Conservation (phyloP, 2,329 filamentous ascomycete species). For the Plectosphaerella sp. region DNA sequence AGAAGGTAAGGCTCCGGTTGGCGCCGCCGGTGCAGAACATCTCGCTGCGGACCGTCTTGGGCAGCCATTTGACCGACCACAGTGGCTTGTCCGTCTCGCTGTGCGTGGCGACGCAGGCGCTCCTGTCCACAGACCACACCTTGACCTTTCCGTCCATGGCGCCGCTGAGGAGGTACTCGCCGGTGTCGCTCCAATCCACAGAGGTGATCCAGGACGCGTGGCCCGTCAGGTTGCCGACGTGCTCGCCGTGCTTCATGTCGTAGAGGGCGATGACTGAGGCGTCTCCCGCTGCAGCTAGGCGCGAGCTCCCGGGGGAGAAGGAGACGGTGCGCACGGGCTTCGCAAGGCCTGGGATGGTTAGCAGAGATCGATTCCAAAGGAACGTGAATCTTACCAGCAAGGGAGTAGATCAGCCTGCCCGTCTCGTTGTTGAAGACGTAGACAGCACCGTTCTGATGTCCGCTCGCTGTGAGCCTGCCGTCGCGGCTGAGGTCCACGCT, state of each 20-base stretch:
- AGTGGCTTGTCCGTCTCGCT: conserved; percentile 82
- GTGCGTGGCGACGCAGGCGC: conserved; percentile 85
- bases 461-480: conserved; percentile 82
- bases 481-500: conserved; percentile 77
- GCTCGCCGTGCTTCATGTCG: conserved; percentile 87
- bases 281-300: conserved; percentile 87
- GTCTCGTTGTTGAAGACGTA: conserved; percentile 96
- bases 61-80: conserved; percentile 82
- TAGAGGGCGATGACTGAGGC: conserved; percentile 86
- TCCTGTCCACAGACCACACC: conserved; percentile 86
- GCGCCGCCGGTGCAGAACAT: conserved; percentile 77
- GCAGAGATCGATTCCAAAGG: background rate
- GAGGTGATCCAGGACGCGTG: conserved; percentile 86
- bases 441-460: conserved; percentile 86
- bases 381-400: conserved; percentile 58
- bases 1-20: conserved; percentile 73
- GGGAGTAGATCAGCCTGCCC: conserved; percentile 76
- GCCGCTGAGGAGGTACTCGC: conserved; percentile 85
- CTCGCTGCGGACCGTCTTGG: conserved; percentile 63
- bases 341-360: conserved; percentile 59
- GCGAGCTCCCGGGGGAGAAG: conserved; percentile 81
- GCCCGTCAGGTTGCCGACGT: conserved; percentile 77
- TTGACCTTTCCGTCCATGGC: conserved; percentile 92
- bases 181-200: conserved; percentile 88
- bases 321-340: conserved; percentile 81